Percentiles rank a stretch among this genome's conserved stretches.
Conservation (phyloP, 306 rosid genomes). For the Quercus wislizeni region DNA sequence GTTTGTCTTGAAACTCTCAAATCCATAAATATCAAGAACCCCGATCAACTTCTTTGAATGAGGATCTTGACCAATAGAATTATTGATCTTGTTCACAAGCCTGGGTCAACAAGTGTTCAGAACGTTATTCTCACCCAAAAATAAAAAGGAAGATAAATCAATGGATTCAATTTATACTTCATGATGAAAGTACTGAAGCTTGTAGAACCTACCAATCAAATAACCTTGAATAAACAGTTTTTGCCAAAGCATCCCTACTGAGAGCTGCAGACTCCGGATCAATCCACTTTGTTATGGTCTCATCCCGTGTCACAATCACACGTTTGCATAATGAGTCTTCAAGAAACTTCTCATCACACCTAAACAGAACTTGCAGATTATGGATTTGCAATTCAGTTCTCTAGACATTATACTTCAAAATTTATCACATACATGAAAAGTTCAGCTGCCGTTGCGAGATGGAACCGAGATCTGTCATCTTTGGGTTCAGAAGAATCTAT, state of each 20-base stretch:
- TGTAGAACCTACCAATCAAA: constrained; percentile 73
- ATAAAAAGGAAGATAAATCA: constrained; percentile 2
- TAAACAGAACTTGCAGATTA: constrained; percentile 28
- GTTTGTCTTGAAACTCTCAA: constrained; percentile 99
- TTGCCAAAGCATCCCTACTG: constrained; percentile 90
- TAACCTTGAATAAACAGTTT: constrained; percentile 79
- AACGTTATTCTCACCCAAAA: constrained; percentile 10
- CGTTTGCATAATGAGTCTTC: constrained; percentile 93
- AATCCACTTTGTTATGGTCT: constrained; percentile 74
- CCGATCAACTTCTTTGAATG: constrained; percentile 77
- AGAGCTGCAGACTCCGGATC: constrained; percentile 71
- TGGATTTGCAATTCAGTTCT: constrained; percentile 11
- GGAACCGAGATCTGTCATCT: constrained; percentile 69
- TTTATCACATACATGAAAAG: constrained; percentile 63
- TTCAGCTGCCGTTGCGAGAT: constrained; percentile 77
- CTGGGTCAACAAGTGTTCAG: constrained; percentile 40
- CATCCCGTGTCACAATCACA: constrained; percentile 91
- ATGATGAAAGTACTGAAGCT: constrained; percentile 1
- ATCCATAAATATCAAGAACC: constrained; percentile 97
- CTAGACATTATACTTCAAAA: constrained; percentile 6
- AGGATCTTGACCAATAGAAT: constrained; percentile 93
- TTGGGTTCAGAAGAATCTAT: constrained; percentile 86
- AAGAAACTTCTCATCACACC: constrained; percentile 85
- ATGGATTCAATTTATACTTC: not conserved
- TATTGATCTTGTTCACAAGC: constrained; percentile 88